Conservation (phyloP, 768 basidiomycete genomes). For the Suillus spraguei region DNA sequence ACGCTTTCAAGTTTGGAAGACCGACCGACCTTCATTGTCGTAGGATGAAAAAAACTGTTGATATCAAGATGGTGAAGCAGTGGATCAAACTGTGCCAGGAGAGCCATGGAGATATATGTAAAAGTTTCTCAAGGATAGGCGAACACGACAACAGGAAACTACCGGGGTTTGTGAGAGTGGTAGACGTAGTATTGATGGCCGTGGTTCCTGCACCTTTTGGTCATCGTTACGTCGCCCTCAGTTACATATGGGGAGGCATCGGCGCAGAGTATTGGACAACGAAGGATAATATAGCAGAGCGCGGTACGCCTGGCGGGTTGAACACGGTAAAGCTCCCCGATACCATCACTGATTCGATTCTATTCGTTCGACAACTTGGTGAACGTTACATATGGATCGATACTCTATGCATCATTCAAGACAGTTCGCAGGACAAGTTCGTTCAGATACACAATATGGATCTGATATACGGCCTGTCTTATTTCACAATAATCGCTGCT, state of each 20-base stretch:
- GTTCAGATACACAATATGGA: conserved; percentile 25
- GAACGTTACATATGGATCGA: conserved; percentile 31
- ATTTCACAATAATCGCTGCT: conserved; percentile 25
- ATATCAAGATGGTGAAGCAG: conserved; percentile 9
- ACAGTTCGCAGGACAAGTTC: conserved; percentile 19
- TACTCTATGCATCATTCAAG: conserved; percentile 25
- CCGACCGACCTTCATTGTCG: conserved; percentile 10
- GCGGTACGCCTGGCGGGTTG: not conserved
- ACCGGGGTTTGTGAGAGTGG: conserved; percentile 10
- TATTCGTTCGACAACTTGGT: conserved; percentile 22
- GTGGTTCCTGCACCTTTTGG: conserved; percentile 16
- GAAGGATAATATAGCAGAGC: not conserved
- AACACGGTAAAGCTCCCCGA: conserved; percentile 17
- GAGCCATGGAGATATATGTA: conserved; percentile 1
- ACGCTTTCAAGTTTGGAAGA: conserved; percentile 10
- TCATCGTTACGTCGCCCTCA: conserved; percentile 28
- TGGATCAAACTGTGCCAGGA: conserved; percentile 10
- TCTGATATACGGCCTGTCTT: conserved; percentile 19
- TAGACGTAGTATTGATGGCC: conserved; percentile 10
- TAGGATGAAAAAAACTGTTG: conserved; percentile 8
- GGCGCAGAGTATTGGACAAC: conserved; percentile 12
- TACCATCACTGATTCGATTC: conserved; percentile 28
- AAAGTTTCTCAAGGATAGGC: conserved; percentile 2
- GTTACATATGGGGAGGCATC: conserved; percentile 26
- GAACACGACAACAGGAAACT: not conserved